Percentiles rank a stretch among this genome's conserved stretches.
Conservation (phyloP, 2,329 filamentous ascomycete species). For the Passalora sequoiae region DNA sequence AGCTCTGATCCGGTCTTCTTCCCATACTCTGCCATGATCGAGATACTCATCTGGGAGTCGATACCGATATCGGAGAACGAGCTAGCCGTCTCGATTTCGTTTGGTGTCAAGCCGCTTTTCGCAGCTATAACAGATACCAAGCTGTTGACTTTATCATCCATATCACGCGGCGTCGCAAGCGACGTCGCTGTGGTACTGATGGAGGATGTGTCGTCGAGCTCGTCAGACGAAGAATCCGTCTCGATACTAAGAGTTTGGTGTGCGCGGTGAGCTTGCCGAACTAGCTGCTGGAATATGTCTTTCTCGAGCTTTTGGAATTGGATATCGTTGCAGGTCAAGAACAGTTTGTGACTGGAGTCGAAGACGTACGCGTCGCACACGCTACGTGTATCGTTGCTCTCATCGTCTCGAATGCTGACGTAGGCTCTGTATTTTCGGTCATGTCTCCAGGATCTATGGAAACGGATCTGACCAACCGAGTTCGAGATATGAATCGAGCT, state of each 20-base stretch:
- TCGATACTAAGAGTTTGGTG: too few species aligned
- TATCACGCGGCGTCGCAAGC: too few species aligned
- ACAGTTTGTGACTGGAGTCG: neutral
- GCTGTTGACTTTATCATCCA: too few species aligned
- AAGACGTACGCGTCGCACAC: neutral
- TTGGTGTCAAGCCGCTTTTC: too few species aligned
- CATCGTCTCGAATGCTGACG: neutral
- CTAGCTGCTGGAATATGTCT: neutral
- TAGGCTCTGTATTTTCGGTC: neutral
- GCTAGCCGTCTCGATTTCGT: too few species aligned
- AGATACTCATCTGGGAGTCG: neutral
- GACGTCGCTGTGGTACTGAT: too few species aligned
- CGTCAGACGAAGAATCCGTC: too few species aligned
- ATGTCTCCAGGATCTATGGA: neutral
- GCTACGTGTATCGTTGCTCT: neutral
- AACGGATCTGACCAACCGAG: neutral
- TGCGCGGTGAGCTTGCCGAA: too few species aligned
- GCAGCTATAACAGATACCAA: too few species aligned
- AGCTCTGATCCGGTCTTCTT: neutral
- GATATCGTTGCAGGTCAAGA: neutral
- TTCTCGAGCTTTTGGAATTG: neutral
- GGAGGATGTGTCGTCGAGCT: too few species aligned
- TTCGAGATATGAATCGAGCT: neutral
- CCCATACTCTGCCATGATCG: neutral
- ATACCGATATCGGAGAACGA: neutral